Base-by-base conservation (phyloP, 306 rosid species). In the Citrullus amarus region DNA sequence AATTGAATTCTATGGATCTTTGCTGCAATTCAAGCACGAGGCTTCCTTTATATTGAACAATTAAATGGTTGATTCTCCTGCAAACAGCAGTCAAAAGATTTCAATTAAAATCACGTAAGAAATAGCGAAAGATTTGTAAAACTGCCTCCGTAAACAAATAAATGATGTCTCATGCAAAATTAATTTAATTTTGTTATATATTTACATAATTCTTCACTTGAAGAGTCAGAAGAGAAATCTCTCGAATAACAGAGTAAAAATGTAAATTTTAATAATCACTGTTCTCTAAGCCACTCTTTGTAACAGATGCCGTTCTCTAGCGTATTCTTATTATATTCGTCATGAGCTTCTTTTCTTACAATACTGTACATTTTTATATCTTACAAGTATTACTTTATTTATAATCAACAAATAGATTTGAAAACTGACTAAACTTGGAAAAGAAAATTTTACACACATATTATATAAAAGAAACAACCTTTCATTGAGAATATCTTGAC, bases 21-120 rank as follows among this genome's bases (percentile, higher is more conserved):
- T 95, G 99, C 97, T 95, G 99, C 93, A 92, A 88, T 85, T 95
- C 98, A 81, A 95, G 97, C 84, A 88, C 88, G 77, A 95, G 92
- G 86, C 86, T 92, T 80, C 98, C 97, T 88, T 86, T 88, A 89
- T 88, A 84, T 80, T 91, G 98, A 76, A 74, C 87, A 79, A 88
- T 81, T 81, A 92, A 87, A 78, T 91, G 89, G 83, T 57, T 89
- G 84, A 95, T 82, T 87, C 99, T 92, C 97, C 99, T 95, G 76
- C 76, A 86, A 73, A 73, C 7, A 51, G 17, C 36, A 75, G 77
- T 83, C 74, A 80, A 75, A 76, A 83, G 48, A 77, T 80, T 59
- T 74, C 56, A 5, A 75, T 7, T 54, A 66, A 79, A 81, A 68
- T 77, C 71, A 87, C 63, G 9, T 75, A 74, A 82, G 22, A 32